Evolutionary conservation across 306 rosid species (phyloP).

Genomic region (Rubus idaeus): DNA sequence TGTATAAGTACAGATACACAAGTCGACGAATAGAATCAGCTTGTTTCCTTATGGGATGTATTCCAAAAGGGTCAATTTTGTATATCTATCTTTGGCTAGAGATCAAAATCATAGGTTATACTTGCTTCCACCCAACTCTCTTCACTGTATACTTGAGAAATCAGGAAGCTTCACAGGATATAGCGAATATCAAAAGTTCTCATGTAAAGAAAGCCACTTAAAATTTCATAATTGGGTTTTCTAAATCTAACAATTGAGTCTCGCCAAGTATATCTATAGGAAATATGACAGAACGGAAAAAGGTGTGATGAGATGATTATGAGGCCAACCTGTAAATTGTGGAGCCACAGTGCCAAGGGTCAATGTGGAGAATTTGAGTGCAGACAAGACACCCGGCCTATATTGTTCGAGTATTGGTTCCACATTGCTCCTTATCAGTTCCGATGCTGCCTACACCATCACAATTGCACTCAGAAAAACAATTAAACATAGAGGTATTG

Average conservation of each 20-base stretch:
- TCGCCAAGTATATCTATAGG: background rate
- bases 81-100: background rate
- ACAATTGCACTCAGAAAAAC: background rate
- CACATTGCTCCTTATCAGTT: slow-evolving; percentile 62
- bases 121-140: background rate
- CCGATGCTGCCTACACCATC: slow-evolving; percentile 76
- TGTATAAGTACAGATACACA: slow-evolving; percentile 18
- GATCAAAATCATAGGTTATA: background rate
- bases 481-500: background rate
- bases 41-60: slow-evolving; percentile 11
- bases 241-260: background rate
- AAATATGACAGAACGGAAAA: background rate
- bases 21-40: slow-evolving; percentile 24
- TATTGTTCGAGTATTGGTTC: slow-evolving; percentile 84
- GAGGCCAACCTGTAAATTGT: slow-evolving; percentile 69
- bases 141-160: background rate
- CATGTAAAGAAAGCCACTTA: background rate
- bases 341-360: slow-evolving; percentile 96
- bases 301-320: background rate
- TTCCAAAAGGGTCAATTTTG: background rate
- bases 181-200: background rate
- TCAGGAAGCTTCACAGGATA: background rate
- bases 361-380: slow-evolving; percentile 79
- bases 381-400: slow-evolving; percentile 55
- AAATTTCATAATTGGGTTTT: background rate